Percentiles rank a stretch among this genome's conserved stretches.
Evolutionary conservation across 1,284 basidiomycete genomes (phyloP).

Genomic region (Inonotus obliquus): DNA sequence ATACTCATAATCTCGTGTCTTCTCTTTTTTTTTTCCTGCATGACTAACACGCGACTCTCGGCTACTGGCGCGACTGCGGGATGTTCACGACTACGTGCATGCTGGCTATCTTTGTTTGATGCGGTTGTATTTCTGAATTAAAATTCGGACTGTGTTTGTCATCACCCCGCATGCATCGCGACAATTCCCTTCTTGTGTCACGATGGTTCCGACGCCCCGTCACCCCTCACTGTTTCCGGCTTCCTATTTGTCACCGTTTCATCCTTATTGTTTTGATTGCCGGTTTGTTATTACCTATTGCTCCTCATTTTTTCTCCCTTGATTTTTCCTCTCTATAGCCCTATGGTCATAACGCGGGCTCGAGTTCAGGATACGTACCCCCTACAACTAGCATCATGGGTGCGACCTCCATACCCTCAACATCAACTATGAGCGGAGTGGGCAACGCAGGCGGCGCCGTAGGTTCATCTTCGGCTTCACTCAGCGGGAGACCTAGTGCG

Average conservation of each 20-base stretch:
- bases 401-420: neutral
- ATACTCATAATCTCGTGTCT: neutral
- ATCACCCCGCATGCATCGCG: neutral
- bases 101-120: neutral
- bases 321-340: neutral
- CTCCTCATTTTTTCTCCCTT: neutral
- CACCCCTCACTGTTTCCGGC: neutral
- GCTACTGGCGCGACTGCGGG: neutral
- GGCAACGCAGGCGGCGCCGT: neutral
- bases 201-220: neutral
- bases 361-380: neutral
- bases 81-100: neutral
- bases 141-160: neutral
- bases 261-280: neutral
- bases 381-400: neutral
- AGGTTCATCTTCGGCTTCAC: neutral
- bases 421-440: neutral
- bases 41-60: neutral
- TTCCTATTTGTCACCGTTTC: neutral
- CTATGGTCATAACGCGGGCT: neutral
- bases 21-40: neutral
- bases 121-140: neutral
- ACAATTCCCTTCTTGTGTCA: neutral
- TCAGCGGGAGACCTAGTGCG: neutral
- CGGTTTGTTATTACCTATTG: neutral